Evolutionary conservation across 2,329 filamentous ascomycete genomes (phyloP).

Genomic region (Alternaria brassicae): DNA sequence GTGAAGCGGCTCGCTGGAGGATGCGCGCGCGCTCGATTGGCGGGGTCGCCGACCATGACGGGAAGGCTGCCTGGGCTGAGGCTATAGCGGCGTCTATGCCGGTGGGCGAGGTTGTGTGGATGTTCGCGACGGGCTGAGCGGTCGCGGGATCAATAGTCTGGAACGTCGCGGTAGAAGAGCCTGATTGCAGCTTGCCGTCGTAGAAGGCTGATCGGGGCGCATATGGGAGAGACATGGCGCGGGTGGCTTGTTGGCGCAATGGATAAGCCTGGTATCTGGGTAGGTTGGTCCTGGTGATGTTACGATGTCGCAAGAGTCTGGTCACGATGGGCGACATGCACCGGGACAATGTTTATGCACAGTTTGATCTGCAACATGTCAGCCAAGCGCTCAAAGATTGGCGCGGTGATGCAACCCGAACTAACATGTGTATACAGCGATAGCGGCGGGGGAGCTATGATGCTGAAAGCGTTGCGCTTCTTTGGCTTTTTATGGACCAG

Average conservation of each 20-base stretch:
- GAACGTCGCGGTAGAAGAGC: constrained; percentile 69
- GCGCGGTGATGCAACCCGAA: constrained; percentile 5
- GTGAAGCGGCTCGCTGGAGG: constrained; percentile 74
- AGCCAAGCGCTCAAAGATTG: background rate
- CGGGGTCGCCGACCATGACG: constrained; percentile 76
- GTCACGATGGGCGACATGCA: constrained; percentile 2
- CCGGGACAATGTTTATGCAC: background rate
- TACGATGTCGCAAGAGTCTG: background rate
- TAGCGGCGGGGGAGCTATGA: background rate
- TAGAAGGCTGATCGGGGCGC: constrained; percentile 73
- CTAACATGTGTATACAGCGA: constrained; percentile 5
- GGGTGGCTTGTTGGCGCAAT: constrained; percentile 3
- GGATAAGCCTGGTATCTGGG: background rate
- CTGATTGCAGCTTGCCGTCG: constrained; percentile 71
- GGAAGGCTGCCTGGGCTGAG: constrained; percentile 75
- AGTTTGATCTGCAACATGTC: constrained; percentile 1
- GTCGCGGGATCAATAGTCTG: constrained; percentile 77
- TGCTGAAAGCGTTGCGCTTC: constrained; percentile 12
- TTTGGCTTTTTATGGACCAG: constrained; percentile 6
- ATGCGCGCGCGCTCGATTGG: constrained; percentile 78
- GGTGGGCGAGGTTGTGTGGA: constrained; percentile 71
- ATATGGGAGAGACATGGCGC: constrained; percentile 52
- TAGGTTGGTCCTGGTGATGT: background rate
- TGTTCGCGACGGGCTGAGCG: constrained; percentile 70
- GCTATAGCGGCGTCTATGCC: constrained; percentile 76